phyloP scores from a whole-genome alignment of 768 basidiomycete species.

The Gelatoporia subvermispora region DNA sequence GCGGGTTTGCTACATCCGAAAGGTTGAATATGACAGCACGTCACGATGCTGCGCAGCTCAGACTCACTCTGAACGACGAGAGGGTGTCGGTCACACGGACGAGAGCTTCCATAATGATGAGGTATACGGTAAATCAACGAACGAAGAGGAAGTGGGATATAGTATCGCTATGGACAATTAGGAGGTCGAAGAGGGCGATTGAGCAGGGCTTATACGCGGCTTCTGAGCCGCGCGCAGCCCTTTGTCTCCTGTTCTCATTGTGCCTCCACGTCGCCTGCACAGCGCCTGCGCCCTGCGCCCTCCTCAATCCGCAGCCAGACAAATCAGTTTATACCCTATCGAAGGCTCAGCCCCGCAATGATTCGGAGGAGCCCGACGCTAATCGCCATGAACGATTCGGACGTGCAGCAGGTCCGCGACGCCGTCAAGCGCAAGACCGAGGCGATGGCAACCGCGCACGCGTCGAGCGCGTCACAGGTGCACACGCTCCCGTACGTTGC shows the following conservation, averaged over 20 bases:
- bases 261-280: conserved; percentile 6
- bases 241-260: conserved; percentile 13
- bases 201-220: conserved; percentile 2
- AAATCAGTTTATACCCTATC: conserved; percentile 16
- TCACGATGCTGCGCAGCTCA: conserved; percentile 1
- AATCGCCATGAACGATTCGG: conserved; percentile 69
- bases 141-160: neutral
- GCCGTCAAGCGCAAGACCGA: conserved; percentile 33
- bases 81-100: conserved; percentile 64
- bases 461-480: conserved; percentile 1
- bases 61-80: conserved; percentile 64
- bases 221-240: conserved; percentile 13
- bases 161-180: neutral
- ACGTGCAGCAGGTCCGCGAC: conserved; percentile 75
- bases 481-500: conserved; percentile 19
- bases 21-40: conserved; percentile 4
- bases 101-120: conserved; percentile 53
- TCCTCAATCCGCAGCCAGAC: conserved; percentile 1
- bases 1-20: conserved; percentile 59
- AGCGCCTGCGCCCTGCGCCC: neutral
- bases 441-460: conserved; percentile 1
- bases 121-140: neutral
- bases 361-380: conserved; percentile 74
- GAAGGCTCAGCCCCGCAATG: conserved; percentile 33
- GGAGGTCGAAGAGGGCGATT: neutral